A percentile compares a stretch with the other conserved stretches of the same genome.
phyloP scores from a whole-genome alignment of 2,329 filamentous ascomycete species.

The Fusarium sp. region DNA sequence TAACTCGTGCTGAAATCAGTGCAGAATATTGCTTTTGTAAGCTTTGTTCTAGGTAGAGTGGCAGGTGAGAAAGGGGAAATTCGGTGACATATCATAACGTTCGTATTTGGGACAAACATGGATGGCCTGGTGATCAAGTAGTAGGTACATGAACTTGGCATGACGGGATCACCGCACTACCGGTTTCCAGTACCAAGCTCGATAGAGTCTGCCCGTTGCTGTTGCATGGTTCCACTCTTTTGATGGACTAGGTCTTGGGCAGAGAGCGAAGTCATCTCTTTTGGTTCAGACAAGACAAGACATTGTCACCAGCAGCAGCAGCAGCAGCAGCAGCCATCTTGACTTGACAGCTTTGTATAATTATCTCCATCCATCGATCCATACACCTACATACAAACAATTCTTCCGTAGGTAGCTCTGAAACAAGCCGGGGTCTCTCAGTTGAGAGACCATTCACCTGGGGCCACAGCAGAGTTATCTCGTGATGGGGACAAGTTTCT shows the following conservation, averaged over 20 bases:
- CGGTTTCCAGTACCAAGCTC: conserved; percentile 17
- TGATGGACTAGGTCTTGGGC: background rate
- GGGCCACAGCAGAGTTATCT: conserved; percentile 7
- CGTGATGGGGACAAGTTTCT: conserved; percentile 2
- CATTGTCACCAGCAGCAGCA: conserved; percentile 10
- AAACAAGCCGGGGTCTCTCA: background rate
- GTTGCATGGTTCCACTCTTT: conserved; percentile 18
- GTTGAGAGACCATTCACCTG: background rate
- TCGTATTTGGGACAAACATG: background rate
- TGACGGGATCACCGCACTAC: background rate
- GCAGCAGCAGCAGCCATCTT: background rate
- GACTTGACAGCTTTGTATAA: background rate
- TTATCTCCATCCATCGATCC: background rate
- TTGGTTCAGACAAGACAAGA: background rate
- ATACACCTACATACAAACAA: background rate
- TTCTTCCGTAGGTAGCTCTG: background rate
- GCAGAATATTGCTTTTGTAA: conserved; percentile 18
- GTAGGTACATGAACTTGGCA: conserved; percentile 8
- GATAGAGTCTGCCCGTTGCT: conserved; percentile 4
- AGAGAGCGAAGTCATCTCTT: background rate
- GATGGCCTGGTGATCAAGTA: conserved; percentile 10
- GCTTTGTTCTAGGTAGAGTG: conserved; percentile 3
- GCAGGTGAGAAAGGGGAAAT: background rate
- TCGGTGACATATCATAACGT: conserved; percentile 17
- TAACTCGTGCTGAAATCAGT: background rate